Evolutionary conservation across 108 stramenopile species (phyloP).

Genomic region (Pseudonitzschia delicatissima): DNA sequence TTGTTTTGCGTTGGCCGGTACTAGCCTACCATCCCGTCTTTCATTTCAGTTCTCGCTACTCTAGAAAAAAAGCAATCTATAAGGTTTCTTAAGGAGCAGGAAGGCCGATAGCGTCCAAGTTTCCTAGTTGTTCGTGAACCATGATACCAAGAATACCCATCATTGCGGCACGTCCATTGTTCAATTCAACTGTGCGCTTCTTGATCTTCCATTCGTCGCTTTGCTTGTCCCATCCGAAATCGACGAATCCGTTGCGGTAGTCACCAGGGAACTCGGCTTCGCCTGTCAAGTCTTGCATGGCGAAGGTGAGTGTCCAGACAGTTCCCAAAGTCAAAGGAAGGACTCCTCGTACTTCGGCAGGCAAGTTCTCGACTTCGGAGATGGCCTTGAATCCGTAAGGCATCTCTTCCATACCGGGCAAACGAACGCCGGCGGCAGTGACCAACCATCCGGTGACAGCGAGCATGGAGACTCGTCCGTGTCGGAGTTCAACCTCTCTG

Average conservation of each 20-base stretch:
- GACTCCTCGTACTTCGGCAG: conserved; percentile 1
- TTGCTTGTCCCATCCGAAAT: conserved; percentile 59
- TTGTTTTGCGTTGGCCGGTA: too few species aligned
- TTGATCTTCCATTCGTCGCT: conserved; percentile 42
- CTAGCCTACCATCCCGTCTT: too few species aligned
- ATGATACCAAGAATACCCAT: conserved; percentile 82
- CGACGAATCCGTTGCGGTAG: conserved; percentile 58
- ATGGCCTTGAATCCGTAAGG: conserved; percentile 35
- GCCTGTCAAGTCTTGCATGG: conserved; percentile 56
- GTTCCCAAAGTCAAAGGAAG: conserved; percentile 45
- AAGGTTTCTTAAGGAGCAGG: neutral
- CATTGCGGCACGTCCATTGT: conserved; percentile 79
- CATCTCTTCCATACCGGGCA: conserved; percentile 52
- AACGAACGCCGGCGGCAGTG: conserved; percentile 46
- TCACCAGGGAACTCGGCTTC: conserved; percentile 45
- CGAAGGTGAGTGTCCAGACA: conserved; percentile 20
- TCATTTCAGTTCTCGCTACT: too few species aligned
- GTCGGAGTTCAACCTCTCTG: conserved; percentile 63
- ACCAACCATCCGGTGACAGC: conserved; percentile 73
- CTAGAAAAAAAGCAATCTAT: too few species aligned
- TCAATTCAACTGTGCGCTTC: conserved; percentile 52
- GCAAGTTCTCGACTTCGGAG: conserved; percentile 21
- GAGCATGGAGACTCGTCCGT: conserved; percentile 71
- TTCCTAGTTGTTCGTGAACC: conserved; percentile 80
- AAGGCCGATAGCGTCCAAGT: conserved; percentile 11